These are phyloP conservation scores for Fraxinus paxiana DNA, from an alignment of 305 asterid genomes.

Conservation along the genomic window DNA sequence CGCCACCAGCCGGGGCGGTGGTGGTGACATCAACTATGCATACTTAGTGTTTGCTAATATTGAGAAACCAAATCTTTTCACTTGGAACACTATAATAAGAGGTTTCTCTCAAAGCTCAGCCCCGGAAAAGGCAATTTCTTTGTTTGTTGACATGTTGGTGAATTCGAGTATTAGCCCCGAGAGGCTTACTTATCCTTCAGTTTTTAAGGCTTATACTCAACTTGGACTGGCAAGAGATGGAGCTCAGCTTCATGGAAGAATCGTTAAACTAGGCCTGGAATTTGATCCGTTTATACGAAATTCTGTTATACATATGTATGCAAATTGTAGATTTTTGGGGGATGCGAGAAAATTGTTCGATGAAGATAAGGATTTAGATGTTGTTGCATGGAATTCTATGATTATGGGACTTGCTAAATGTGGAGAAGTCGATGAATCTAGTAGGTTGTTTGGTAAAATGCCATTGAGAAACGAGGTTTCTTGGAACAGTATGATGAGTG, in stretches of 20 bases:
- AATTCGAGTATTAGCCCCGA: constrained; percentile 36
- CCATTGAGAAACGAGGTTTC: constrained; percentile 50
- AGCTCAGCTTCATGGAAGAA: constrained; percentile 68
- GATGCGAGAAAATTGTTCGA: constrained; percentile 56
- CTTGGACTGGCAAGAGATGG: constrained; percentile 52
- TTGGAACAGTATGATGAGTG: constrained; percentile 66
- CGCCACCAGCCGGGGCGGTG: constrained; percentile 36
- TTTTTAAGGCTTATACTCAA: constrained; percentile 64
- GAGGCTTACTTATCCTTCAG: constrained; percentile 62
- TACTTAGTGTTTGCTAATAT: constrained; percentile 42
- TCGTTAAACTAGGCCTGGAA: constrained; percentile 49
- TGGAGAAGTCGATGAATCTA: constrained; percentile 48
- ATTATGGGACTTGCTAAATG: constrained; percentile 55
- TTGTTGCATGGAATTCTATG: constrained; percentile 73
- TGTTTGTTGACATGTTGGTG: constrained; percentile 55
- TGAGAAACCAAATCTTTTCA: constrained; percentile 36
- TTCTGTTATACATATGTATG: constrained; percentile 58
- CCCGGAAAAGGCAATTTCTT: constrained; percentile 47
- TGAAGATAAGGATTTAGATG: constrained; percentile 37
- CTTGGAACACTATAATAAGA: constrained; percentile 67
- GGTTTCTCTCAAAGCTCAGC: constrained; percentile 55
- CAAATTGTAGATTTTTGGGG: constrained; percentile 46
- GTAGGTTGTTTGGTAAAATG: constrained; percentile 43
- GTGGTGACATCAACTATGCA: constrained; percentile 49
- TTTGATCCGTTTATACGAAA: constrained; percentile 53